Percentiles rank a stretch among this genome's conserved stretches.
Conservation (phyloP, 495 filamentous ascomycete species). For the Podospora comata region DNA sequence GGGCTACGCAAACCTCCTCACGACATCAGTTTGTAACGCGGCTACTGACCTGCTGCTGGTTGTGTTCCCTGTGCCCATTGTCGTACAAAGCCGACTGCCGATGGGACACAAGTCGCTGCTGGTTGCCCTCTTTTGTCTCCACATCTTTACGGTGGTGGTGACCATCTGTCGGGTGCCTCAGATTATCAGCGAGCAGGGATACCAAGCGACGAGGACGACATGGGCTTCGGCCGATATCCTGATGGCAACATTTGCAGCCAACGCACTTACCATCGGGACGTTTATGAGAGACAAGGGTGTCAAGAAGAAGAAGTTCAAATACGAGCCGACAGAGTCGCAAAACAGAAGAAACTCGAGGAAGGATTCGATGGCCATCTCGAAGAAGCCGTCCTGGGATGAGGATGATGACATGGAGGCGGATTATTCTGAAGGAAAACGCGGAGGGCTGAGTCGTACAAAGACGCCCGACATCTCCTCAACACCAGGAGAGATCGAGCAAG, state of each 20-base stretch:
- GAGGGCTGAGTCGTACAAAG: background rate
- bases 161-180: constrained; percentile 72
- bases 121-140: constrained; percentile 70
- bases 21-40: constrained; percentile 74
- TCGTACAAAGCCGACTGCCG: constrained; percentile 65
- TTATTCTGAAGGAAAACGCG: background rate
- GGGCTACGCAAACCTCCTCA: constrained; percentile 76
- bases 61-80: constrained; percentile 81
- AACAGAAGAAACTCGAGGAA: constrained; percentile 7
- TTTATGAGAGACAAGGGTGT: constrained; percentile 74
- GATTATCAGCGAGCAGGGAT: constrained; percentile 57
- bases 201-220: constrained; percentile 71
- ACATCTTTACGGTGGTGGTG: constrained; percentile 65
- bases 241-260: constrained; percentile 69
- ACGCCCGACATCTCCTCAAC: background rate
- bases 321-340: constrained; percentile 35
- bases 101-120: constrained; percentile 61
- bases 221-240: constrained; percentile 73
- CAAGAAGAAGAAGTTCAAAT: constrained; percentile 69
- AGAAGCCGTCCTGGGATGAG: constrained; percentile 15
- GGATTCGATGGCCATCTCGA: constrained; percentile 6
- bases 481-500: background rate
- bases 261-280: constrained; percentile 72
- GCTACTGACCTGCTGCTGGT: constrained; percentile 85
- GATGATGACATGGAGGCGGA: constrained; percentile 3